Evolutionary conservation across 805 yeast genomes (phyloP), one percentile per base, ranked within the genome.

Genomic region (Blastobotrys terrestris): DNA sequence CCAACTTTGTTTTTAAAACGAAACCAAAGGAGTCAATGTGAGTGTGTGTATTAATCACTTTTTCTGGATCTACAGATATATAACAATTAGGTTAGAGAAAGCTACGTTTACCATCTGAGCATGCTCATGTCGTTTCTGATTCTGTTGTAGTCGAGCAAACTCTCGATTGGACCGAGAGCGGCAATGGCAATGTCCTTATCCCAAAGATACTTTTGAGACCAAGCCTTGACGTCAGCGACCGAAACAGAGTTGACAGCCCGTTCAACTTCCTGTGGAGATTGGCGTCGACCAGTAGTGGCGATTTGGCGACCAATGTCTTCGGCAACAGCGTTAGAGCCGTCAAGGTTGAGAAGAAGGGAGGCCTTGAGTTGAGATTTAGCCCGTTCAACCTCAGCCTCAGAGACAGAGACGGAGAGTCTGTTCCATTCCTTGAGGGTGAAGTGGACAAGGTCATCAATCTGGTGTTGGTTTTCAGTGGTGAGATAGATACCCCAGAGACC

Each of bases 251-350:
- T 90, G 13, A 94, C 94, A 55, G 85, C 79, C 53, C 77, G 75
- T 63, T 85, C 85, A 11, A 84, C 84, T 58, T 84, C 88, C 64
- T 83, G 86, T 3, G 94, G 90, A 4, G 85, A 71, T 58, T 84
- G 73, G 61, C 89, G 74, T 61, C 72, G 77, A 31, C 99, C 99
- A 2, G 98, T 91, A 50, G 97, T 92, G 44, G 94, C 96, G 52
- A 94, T 76, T 69, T 94, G 99, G 70, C 99, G 84, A 22, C 99
- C 99, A 61, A 94, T 89, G 70, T 94, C 98, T 72, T 94, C 99
- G 31, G 97, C 97, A 48, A 90, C 82, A 4, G 97, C 92, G 5
- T 98, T 90, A 13, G 96, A 84, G 56, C 96, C 97, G 69, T 94
- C 99, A 46, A 94, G 76, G 3, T 96, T 87, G 53, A 94, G 75